phyloP scores from a whole-genome alignment of 202 grass and related monocot genomes.

The Saccharum hybrid region DNA sequence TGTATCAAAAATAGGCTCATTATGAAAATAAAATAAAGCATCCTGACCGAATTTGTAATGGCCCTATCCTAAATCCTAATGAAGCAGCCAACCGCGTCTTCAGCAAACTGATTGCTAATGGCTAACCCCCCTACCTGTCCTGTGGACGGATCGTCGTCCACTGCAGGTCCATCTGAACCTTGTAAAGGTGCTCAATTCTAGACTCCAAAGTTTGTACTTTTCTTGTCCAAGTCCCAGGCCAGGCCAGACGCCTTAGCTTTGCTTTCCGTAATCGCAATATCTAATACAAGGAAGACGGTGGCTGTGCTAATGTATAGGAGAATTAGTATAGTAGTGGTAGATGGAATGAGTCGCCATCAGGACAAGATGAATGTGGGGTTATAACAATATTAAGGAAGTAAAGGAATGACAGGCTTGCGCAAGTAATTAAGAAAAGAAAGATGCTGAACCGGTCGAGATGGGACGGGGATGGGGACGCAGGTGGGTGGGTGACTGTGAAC shows the following conservation, averaged over 20 bases:
- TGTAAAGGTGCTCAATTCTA: conserved; percentile 45
- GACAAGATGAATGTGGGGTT: background rate
- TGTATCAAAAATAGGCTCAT: background rate
- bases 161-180: conserved; percentile 25
- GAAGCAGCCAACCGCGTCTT: background rate
- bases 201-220: conserved; percentile 54
- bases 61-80: background rate
- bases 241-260: background rate
- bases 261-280: background rate
- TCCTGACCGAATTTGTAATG: background rate
- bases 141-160: background rate
- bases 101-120: background rate
- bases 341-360: background rate
- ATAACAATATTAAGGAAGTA: background rate
- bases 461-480: background rate
- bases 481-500: background rate
- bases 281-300: conserved; percentile 10
- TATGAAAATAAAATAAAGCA: background rate
- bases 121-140: background rate
- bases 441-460: background rate
- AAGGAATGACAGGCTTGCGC: background rate
- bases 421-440: background rate
- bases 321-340: background rate
- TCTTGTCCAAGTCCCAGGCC: background rate
- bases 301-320: background rate